Evolutionary conservation across 495 filamentous ascomycete species (phyloP).

Genomic region (Halenospora varia): DNA sequence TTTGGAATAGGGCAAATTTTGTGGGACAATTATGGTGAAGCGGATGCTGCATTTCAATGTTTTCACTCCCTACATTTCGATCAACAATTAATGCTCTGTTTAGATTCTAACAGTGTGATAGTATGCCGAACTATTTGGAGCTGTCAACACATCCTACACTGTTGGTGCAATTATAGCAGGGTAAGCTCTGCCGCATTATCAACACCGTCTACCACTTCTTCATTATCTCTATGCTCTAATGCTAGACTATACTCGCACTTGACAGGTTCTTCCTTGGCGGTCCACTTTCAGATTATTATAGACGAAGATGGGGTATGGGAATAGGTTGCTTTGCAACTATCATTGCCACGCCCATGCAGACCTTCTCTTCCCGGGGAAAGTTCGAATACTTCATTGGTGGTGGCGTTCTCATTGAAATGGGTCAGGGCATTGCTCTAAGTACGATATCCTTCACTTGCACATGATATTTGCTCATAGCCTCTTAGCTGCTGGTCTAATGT

Average conservation of each 20-base stretch:
- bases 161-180: slow-evolving; percentile 60
- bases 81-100: neutral
- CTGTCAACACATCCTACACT: slow-evolving; percentile 59
- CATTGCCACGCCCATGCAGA: slow-evolving; percentile 59
- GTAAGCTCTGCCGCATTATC: slow-evolving; percentile 52
- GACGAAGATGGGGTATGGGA: slow-evolving; percentile 55
- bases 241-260: neutral
- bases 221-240: too few relatives aligned
- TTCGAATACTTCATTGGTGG: slow-evolving; percentile 58
- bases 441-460: slow-evolving; percentile 26
- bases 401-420: slow-evolving; percentile 58
- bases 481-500: slow-evolving; percentile 47
- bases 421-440: slow-evolving; percentile 62
- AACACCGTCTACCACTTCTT: slow-evolving; percentile 48
- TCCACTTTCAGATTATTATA: slow-evolving; percentile 47
- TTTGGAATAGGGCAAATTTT: too few relatives aligned
- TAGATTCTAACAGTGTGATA: slow-evolving; percentile 11
- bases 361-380: slow-evolving; percentile 49
- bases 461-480: neutral
- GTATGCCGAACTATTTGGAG: slow-evolving; percentile 45
- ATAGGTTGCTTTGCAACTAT: slow-evolving; percentile 54
- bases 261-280: slow-evolving; percentile 6
- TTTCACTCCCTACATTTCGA: too few relatives aligned
- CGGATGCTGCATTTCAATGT: too few relatives aligned
- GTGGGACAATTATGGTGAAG: too few relatives aligned